Evolutionary conservation across 2,329 filamentous ascomycete species (phyloP), one percentile per base, ranked within the genome.

Genomic region (Zymoseptoria pseudotritici): DNA sequence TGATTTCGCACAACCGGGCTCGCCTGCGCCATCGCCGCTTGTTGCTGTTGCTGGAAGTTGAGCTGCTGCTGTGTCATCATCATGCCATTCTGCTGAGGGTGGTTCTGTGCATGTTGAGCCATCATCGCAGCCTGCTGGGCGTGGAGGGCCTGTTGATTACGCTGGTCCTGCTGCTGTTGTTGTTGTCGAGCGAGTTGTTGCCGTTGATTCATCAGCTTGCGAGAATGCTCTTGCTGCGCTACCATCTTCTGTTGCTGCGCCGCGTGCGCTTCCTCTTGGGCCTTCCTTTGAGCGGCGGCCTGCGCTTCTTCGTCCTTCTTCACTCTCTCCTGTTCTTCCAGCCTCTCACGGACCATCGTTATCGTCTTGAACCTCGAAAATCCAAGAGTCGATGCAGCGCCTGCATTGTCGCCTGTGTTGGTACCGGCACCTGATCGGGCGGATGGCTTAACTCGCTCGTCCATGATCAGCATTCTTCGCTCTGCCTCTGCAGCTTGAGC

Each of bases 291-390:
- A 8, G 64, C 63, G 2, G 70, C 69, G 50, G 82, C 81, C 62
- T 86, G 83, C 53, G 76, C 78, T 59, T 83, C 82, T 65, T 82
- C 78, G 66, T 84, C 82, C 59, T 80, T 80, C 67, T 84, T 84
- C 50, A 80, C 79, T 5, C 78, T 80, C 69, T 85, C 81, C 58
- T 81, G 79, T 65, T 85, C 81, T 59, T 82, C 77, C 65, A 83
- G 83, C 36, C 82, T 82, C 59, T 80, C 76, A 2, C 83, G 79
- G 19, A 80, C 96, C 60, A 90, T 89, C 60, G 91, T 90, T 51
- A 99, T 84, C 1, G 90, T 85, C 78, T 97, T 97, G 75, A 97
- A 97, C 46, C 89, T 86, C 67, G 94, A 91, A 72, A 97, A 97
- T 26, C 88, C 91, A 68, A 95, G 95, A 2, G 68, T 62, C 2